Percentiles rank a stretch among this genome's conserved stretches.
These are phyloP conservation scores for Aspergillus haitiensis DNA, from an alignment of 495 filamentous ascomycete species.

Conservation along the genomic window DNA sequence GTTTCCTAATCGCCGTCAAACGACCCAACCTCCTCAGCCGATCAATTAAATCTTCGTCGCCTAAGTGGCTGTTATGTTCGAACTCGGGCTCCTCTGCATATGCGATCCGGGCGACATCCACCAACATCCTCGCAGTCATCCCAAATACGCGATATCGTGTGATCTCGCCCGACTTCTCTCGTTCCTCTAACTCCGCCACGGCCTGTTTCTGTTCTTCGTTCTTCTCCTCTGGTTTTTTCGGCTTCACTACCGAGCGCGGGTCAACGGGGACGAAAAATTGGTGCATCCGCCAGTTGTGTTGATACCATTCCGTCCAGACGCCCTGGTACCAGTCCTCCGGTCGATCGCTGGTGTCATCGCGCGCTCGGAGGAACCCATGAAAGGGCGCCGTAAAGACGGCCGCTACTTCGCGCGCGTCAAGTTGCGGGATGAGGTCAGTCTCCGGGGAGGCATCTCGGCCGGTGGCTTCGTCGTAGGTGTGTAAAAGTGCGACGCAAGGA, in stretches of 20 bases:
- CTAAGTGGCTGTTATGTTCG: slow-evolving; percentile 74
- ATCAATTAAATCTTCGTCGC: slow-evolving; percentile 76
- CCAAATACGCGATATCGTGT: slow-evolving; percentile 79
- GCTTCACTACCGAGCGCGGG: slow-evolving; percentile 59
- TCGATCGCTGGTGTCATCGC: slow-evolving; percentile 43
- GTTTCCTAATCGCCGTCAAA: slow-evolving; percentile 53
- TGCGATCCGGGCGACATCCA: slow-evolving; percentile 81
- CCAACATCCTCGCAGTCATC: slow-evolving; percentile 85
- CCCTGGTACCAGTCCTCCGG: slow-evolving; percentile 60
- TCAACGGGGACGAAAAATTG: slow-evolving; percentile 81
- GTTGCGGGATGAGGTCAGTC: slow-evolving; percentile 68
- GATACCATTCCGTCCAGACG: slow-evolving; percentile 60
- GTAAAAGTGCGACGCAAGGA: slow-evolving; percentile 82
- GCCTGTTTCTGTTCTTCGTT: slow-evolving; percentile 26
- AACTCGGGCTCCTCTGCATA: slow-evolving; percentile 81
- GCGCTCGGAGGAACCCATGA: slow-evolving; percentile 61
- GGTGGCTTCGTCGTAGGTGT: slow-evolving; percentile 50
- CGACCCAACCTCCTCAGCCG: slow-evolving; percentile 59
- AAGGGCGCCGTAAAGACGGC: slow-evolving; percentile 88
- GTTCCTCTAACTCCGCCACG: slow-evolving; percentile 41
- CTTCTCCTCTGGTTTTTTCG: slow-evolving; percentile 47
- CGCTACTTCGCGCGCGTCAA: slow-evolving; percentile 84
- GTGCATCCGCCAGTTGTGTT: slow-evolving; percentile 72
- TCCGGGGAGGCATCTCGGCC: slow-evolving; percentile 55
- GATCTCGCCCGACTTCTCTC: slow-evolving; percentile 42